Percentiles rank a stretch among this genome's conserved stretches.
phyloP scores from a whole-genome alignment of 805 yeast species.

The Ogataea polymorpha region DNA sequence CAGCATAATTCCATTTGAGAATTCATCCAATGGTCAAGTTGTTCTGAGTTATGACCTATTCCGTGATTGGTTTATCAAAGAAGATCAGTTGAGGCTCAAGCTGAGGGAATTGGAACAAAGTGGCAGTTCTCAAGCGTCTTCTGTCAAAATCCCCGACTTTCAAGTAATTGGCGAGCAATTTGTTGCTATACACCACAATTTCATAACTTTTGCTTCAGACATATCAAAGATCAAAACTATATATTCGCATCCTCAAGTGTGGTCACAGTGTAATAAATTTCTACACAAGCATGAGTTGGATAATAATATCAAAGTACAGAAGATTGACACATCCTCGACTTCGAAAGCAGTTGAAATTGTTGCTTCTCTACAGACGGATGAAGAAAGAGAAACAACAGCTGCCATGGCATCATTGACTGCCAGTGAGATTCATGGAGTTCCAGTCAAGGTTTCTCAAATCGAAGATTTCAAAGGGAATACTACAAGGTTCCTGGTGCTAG shows the following conservation, averaged over 20 bases:
- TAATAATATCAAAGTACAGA: slow-evolving; percentile 36
- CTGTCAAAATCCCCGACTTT: slow-evolving; percentile 35
- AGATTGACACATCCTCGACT: slow-evolving; percentile 73
- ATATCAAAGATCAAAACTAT: slow-evolving; percentile 49
- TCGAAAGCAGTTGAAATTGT: slow-evolving; percentile 79
- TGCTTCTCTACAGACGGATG: slow-evolving; percentile 30
- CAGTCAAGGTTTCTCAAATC: slow-evolving; percentile 51
- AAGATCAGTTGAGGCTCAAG: slow-evolving; percentile 11
- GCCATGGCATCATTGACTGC: slow-evolving; percentile 77
- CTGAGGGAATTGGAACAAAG: slow-evolving; percentile 13
- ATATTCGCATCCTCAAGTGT: slow-evolving; percentile 95
- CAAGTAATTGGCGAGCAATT: slow-evolving; percentile 72
- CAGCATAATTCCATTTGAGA: slow-evolving; percentile 87
- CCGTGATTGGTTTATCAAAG: slow-evolving; percentile 55
- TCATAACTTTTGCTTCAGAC: slow-evolving; percentile 47
- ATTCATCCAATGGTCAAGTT: slow-evolving; percentile 94
- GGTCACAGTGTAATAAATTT: slow-evolving; percentile 85
- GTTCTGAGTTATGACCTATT: slow-evolving; percentile 79
- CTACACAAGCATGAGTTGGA: slow-evolving; percentile 36
- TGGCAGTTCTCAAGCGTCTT: slow-evolving; percentile 12
- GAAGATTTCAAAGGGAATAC: slow-evolving; percentile 78
- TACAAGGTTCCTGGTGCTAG: slow-evolving; percentile 77
- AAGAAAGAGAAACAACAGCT: slow-evolving; percentile 43
- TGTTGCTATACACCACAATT: slow-evolving; percentile 78
- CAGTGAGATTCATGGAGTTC: slow-evolving; percentile 54